A percentile compares a stretch with the other conserved stretches of the same genome.
Conservation (phyloP, 345 rosid species). For the Orychophragmus violaceus region DNA sequence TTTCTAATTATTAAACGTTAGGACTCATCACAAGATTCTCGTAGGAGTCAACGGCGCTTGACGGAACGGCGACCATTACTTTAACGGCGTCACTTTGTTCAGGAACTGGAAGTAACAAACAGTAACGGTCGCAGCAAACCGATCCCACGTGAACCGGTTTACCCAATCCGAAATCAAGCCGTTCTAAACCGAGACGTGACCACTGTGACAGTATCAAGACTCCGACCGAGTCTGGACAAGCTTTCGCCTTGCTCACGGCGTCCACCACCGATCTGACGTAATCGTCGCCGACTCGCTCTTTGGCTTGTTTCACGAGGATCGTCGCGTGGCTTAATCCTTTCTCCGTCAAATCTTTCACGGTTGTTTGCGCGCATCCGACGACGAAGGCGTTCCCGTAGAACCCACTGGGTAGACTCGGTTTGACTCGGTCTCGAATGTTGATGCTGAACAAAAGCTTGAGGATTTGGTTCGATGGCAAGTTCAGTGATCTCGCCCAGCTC, state of each 20-base stretch:
- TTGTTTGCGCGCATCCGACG: constrained; percentile 63
- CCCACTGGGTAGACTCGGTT: constrained; percentile 62
- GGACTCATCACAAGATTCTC: constrained; percentile 47
- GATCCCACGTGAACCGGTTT: constrained; percentile 64
- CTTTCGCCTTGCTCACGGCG: constrained; percentile 45
- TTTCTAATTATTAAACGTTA: constrained; percentile 23
- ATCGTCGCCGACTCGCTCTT: constrained; percentile 51
- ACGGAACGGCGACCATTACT: constrained; percentile 75
- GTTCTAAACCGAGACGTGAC: constrained; percentile 81
- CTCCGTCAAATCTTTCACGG: constrained; percentile 49
- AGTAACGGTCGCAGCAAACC: constrained; percentile 64
- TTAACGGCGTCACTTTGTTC: constrained; percentile 52
- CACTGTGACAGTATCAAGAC: constrained; percentile 73
- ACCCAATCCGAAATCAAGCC: constrained; percentile 73
- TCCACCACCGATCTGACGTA: constrained; percentile 53
- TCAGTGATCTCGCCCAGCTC: constrained; percentile 73
- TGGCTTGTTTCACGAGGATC: constrained; percentile 59
- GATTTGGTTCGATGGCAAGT: constrained; percentile 55
- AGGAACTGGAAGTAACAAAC: constrained; percentile 60
- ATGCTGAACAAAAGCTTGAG: constrained; percentile 70
- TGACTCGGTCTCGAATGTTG: constrained; percentile 59
- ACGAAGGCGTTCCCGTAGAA: constrained; percentile 87
- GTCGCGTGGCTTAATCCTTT: constrained; percentile 52
- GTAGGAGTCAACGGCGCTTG: constrained; percentile 48
- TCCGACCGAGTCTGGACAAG: constrained; percentile 66